Evolutionary conservation across 2,329 filamentous ascomycete species (phyloP).

Genomic region (Chaetomiaceae sp.): DNA sequence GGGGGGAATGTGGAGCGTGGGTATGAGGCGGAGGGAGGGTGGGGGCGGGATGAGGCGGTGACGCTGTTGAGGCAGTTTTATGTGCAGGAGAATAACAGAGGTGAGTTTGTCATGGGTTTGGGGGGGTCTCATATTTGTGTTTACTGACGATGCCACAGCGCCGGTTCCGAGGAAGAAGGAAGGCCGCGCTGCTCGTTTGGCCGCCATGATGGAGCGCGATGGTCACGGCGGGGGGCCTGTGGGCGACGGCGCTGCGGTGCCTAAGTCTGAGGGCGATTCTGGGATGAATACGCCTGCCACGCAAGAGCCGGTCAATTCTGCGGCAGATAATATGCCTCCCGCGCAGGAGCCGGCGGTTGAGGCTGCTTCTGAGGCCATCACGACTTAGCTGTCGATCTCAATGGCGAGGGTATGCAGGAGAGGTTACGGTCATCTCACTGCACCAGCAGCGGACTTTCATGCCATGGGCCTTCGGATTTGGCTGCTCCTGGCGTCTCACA

Average conservation of each 20-base stretch:
- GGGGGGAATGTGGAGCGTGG: constrained; percentile 70
- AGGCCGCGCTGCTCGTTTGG: constrained; percentile 49
- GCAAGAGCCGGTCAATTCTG: too few species aligned
- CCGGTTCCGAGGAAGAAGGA: constrained; percentile 53
- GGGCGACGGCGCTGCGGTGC: not conserved
- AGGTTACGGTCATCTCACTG: not conserved
- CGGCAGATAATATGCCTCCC: constrained; percentile 5
- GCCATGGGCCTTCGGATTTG: not conserved
- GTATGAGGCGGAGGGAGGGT: constrained; percentile 79
- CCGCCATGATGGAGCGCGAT: constrained; percentile 47
- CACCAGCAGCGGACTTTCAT: not conserved
- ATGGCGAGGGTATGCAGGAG: not conserved
- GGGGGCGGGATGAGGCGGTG: constrained; percentile 89
- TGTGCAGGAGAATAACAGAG: constrained; percentile 94
- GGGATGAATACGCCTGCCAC: constrained; percentile 1
- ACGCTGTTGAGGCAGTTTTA: constrained; percentile 91
- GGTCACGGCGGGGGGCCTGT: constrained; percentile 27
- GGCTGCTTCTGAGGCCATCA: not conserved
- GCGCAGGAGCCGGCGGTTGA: not conserved
- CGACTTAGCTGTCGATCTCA: not conserved
- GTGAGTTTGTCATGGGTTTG: constrained; percentile 40
- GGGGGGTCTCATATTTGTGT: not conserved
- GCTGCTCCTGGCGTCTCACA: not conserved
- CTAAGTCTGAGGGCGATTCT: constrained; percentile 4
- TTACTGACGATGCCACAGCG: constrained; percentile 31